These are phyloP conservation scores for Gilbertella persicaria DNA, from an alignment of 371 early-diverging fungal species.

Conservation along the genomic window DNA sequence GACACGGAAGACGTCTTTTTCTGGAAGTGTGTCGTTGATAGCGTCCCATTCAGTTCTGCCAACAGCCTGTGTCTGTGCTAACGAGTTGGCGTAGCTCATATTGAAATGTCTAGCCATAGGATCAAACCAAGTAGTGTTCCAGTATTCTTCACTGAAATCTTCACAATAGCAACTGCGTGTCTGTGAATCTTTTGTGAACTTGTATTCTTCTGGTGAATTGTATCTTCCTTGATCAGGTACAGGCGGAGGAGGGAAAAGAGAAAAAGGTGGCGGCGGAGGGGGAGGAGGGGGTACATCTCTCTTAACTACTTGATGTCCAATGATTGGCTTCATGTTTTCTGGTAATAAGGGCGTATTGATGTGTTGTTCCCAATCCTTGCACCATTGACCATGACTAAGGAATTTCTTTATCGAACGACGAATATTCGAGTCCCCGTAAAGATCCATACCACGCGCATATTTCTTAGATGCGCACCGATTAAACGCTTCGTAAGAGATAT, in stretches of 20 bases:
- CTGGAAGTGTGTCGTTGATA: neutral
- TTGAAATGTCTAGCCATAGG: conserved; percentile 20
- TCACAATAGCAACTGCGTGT: conserved; percentile 51
- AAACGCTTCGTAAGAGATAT: conserved; percentile 39
- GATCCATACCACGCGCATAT: conserved; percentile 39
- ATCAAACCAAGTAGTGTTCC: conserved; percentile 40
- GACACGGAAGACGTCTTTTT: conserved; percentile 13
- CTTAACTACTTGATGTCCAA: neutral
- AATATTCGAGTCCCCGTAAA: conserved; percentile 59
- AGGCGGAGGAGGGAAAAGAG: neutral
- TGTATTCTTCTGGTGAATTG: conserved; percentile 9
- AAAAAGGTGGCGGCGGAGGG: neutral
- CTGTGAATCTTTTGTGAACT: conserved; percentile 2
- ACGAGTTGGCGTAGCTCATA: conserved; percentile 19
- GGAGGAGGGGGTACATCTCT: neutral
- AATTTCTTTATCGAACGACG: conserved; percentile 55
- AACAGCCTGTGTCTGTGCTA: conserved; percentile 4
- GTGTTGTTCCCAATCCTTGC: conserved; percentile 24
- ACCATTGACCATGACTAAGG: conserved; percentile 55
- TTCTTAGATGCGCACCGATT: conserved; percentile 34
- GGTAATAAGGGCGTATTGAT: neutral
- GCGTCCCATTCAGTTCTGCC: conserved; percentile 28
- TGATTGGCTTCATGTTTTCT: conserved; percentile 7
- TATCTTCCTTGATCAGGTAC: conserved; percentile 11
- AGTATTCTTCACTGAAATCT: conserved; percentile 42